phyloP scores from a whole-genome alignment of 306 rosid genomes.

The Ormosia semicastrata region DNA sequence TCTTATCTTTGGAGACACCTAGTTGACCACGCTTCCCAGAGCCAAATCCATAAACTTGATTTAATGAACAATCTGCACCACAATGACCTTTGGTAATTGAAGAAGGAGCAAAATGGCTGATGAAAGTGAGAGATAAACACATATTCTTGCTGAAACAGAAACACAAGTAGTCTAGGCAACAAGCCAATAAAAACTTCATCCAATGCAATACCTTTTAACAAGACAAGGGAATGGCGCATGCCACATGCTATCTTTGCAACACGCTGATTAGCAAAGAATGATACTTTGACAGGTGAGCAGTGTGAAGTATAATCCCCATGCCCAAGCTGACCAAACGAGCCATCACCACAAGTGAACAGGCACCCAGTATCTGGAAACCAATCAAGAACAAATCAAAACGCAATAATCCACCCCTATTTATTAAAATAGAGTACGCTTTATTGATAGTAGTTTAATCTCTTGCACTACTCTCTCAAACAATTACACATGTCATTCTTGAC shows the following conservation, averaged over 20 bases:
- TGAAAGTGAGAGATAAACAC: not conserved
- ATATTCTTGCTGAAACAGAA: not conserved
- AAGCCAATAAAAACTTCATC: not conserved
- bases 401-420: too few relatives aligned
- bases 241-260: slow-evolving; percentile 80
- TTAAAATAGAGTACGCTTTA: too few relatives aligned
- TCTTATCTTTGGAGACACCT: slow-evolving; percentile 58
- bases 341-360: slow-evolving; percentile 86
- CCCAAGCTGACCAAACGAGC: slow-evolving; percentile 96
- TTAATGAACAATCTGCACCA: slow-evolving; percentile 45
- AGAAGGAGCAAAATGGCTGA: not conserved
- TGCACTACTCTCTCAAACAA: too few relatives aligned
- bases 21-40: slow-evolving; percentile 90
- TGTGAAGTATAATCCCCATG: slow-evolving; percentile 70
- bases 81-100: not conserved
- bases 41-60: slow-evolving; percentile 79
- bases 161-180: not conserved
- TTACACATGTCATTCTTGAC: too few relatives aligned
- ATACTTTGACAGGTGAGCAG: slow-evolving; percentile 54
- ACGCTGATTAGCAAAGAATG: slow-evolving; percentile 50
- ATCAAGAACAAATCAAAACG: not conserved
- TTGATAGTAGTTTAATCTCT: too few relatives aligned
- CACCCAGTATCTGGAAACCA: slow-evolving; percentile 53
- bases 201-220: slow-evolving; percentile 60
- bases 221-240: slow-evolving; percentile 87